phyloP scores from a whole-genome alignment of 2,329 filamentous ascomycete genomes.

The Fusarium anthophilum region DNA sequence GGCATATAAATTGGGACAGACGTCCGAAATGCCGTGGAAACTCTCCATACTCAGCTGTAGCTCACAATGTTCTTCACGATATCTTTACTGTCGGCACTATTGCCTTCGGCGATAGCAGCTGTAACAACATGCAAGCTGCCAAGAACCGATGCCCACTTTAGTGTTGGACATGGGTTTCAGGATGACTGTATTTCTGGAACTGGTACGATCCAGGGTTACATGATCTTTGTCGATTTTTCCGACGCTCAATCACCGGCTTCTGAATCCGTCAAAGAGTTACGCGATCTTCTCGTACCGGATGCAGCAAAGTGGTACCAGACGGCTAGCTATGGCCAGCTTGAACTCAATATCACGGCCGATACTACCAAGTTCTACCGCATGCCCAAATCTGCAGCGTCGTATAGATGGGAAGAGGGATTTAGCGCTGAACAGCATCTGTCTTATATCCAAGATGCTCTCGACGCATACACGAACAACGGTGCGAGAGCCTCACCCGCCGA shows the following conservation, averaged over 20 bases:
- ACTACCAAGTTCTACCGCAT: slow-evolving; percentile 41
- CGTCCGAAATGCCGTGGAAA: background rate
- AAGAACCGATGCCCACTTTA: background rate
- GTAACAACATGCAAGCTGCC: background rate
- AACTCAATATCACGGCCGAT: slow-evolving; percentile 37
- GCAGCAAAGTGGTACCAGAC: slow-evolving; percentile 34
- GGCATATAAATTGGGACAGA: background rate
- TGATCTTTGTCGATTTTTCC: slow-evolving; percentile 52
- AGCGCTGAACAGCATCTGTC: background rate
- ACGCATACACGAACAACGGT: slow-evolving; percentile 11
- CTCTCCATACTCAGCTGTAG: background rate
- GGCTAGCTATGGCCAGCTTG: slow-evolving; percentile 39
- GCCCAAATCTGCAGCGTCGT: slow-evolving; percentile 41
- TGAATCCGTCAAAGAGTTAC: slow-evolving; percentile 38
- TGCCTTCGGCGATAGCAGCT: background rate
- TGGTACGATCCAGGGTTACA: slow-evolving; percentile 44
- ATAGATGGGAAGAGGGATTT: slow-evolving; percentile 12
- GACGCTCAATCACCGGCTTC: slow-evolving; percentile 32
- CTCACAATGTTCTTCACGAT: background rate
- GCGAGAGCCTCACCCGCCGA: background rate
- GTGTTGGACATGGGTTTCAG: background rate
- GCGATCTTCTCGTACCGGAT: slow-evolving; percentile 19
- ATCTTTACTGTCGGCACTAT: background rate
- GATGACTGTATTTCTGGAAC: slow-evolving; percentile 45
- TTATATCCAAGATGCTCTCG: slow-evolving; percentile 30